Base-by-base conservation (phyloP, 192 early-diverging fungal species). In the Coemansia aciculifera region DNA sequence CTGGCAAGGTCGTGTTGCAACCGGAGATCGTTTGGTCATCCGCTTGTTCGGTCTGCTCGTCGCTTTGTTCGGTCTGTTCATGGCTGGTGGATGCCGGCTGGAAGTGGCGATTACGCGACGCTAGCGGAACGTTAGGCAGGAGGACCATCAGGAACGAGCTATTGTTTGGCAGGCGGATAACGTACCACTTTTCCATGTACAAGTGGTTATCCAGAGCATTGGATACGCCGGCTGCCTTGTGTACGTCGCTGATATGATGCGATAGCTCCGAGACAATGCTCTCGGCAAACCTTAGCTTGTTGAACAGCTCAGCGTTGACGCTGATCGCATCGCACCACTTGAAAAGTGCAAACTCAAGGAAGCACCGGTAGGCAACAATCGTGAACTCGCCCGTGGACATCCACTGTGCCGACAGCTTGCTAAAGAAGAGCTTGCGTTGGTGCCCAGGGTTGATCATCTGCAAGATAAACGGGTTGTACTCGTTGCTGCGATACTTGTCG, bases 121-220 rank as follows among this genome's bases (percentile, higher is more conserved):
- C 70, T 24, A 78, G 68, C 24, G 73, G 66, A 34, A 76, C 66
- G 38, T 84, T 78, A n/a, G 81, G 81, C 40, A 84, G 7, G 13
- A 78, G 70, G 21, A 84, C 74, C 77, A 79, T 79, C 67, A 84
- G 36, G 64, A 84, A 84, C 52, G 81, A 79, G 31, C 67, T 61
- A 65, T 76, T 84, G 64, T 84, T 84, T 34, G 69, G 73, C 21
- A 84, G 71, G 17, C 81, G 77, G 43, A 69, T 65, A 10, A 79
- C 81, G 63, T 71, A 84, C 81, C 81, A 84, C 57, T 84, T 84
- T 63, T 84, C 81, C 67, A 79, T 63, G 49, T 73, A 84, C 17
- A 79, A 44, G 40, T 84, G 73, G 43, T 64, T 66, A 59, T 84
- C 81, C 13, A 84, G 77, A 37, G 63, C 81, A 32, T 84, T 84